Evolutionary conservation across 306 rosid genomes (phyloP).

Genomic region (Ormosia semicastrata): DNA sequence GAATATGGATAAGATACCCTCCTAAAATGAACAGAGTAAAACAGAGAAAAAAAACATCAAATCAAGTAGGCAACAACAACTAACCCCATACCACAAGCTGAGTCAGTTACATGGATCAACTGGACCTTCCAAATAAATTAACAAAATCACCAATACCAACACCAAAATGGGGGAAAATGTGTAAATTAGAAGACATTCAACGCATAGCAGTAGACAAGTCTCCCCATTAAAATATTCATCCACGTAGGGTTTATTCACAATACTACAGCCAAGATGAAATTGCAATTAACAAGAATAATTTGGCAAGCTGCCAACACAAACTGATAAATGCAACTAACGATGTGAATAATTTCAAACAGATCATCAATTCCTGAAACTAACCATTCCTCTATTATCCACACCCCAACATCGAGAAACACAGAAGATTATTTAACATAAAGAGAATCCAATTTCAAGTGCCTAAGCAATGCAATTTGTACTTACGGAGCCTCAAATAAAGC

Average conservation of each 20-base stretch:
- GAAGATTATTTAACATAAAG: background rate
- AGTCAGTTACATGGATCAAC: too few species aligned
- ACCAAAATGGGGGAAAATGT: too few species aligned
- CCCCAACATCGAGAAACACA: background rate
- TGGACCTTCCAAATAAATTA: too few species aligned
- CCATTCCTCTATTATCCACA: background rate
- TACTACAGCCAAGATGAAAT: background rate
- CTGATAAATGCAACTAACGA: background rate
- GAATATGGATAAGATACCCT: too few species aligned
- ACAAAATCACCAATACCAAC: too few species aligned
- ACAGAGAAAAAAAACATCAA: too few species aligned
- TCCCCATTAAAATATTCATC: background rate
- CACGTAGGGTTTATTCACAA: background rate
- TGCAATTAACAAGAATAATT: background rate
- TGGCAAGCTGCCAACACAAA: background rate
- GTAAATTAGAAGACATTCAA: too few species aligned
- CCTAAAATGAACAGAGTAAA: too few species aligned
- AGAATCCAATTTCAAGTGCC: background rate
- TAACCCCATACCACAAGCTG: too few species aligned
- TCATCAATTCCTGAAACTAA: too few species aligned
- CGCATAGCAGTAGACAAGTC: too few species aligned
- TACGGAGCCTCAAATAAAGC: background rate
- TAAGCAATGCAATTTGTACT: background rate
- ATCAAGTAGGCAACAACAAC: too few species aligned
- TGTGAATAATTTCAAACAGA: background rate